These are phyloP conservation scores for Penicillium sclerotiorum DNA, from an alignment of 2,329 filamentous ascomycete species.

Conservation along the genomic window DNA sequence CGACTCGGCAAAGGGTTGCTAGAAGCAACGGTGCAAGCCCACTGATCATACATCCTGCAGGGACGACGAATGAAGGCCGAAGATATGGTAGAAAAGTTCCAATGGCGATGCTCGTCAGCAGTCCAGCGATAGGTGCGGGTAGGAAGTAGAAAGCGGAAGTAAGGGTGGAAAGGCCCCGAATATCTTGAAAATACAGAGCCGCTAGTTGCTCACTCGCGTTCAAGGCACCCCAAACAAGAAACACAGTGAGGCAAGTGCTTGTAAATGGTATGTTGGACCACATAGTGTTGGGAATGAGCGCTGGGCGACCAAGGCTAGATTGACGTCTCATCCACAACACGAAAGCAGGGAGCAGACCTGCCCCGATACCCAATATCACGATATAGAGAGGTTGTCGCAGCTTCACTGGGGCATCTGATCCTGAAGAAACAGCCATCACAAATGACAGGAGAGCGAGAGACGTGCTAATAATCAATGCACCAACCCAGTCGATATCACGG, in stretches of 20 bases:
- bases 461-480: conserved; percentile 10
- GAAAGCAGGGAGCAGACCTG: conserved; percentile 3
- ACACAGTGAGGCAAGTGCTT: conserved; percentile 35
- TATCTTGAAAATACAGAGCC: conserved; percentile 1
- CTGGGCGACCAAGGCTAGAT: conserved; percentile 11
- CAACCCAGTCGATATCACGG: conserved; percentile 19
- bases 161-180: not conserved
- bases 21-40: conserved; percentile 5
- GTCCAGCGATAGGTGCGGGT: conserved; percentile 33
- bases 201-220: conserved; percentile 25
- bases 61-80: conserved; percentile 42
- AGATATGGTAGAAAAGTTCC: conserved; percentile 40
- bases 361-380: not conserved
- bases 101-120: conserved; percentile 47
- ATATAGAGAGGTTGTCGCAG: conserved; percentile 3
- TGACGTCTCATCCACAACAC: conserved; percentile 1
- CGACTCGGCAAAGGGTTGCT: conserved; percentile 43
- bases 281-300: conserved; percentile 39
- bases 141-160: conserved; percentile 22
- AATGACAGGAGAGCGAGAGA: conserved; percentile 13
- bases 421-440: conserved; percentile 6
- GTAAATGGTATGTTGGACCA: conserved; percentile 37
- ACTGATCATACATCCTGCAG: conserved; percentile 2
- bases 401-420: not conserved
- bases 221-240: conserved; percentile 35